A percentile compares a stretch with the other conserved stretches of the same genome.
Evolutionary conservation across 2,329 filamentous ascomycete genomes (phyloP).

Genomic region (Colletotrichum cordylinicola): DNA sequence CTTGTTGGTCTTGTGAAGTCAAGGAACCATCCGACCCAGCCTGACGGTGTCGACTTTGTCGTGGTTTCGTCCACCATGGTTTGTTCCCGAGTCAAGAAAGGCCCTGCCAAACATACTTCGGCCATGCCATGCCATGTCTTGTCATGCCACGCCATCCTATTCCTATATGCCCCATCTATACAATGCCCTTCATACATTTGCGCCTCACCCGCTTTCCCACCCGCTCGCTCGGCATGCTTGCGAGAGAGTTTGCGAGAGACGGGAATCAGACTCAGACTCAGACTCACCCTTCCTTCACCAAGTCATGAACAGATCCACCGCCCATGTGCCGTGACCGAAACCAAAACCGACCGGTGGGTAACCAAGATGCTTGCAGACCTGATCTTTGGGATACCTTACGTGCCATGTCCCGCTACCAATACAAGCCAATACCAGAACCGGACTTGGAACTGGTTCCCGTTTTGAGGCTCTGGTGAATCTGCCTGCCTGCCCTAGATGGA

Average conservation of each 20-base stretch:
- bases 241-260: neutral
- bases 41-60: conserved; percentile 10
- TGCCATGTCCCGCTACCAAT: neutral
- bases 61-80: neutral
- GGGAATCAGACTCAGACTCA: neutral
- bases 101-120: neutral
- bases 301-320: conserved; percentile 19
- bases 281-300: neutral
- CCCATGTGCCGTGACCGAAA: conserved; percentile 20
- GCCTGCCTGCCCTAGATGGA: neutral
- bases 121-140: neutral
- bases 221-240: neutral
- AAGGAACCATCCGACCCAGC: conserved; percentile 6
- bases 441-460: neutral
- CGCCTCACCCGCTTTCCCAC: neutral
- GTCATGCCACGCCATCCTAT: neutral
- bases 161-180: neutral
- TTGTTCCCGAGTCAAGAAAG: conserved; percentile 15
- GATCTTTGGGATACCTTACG: neutral
- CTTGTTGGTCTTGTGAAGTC: neutral
- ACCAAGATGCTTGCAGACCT: conserved; percentile 11
- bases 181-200: neutral
- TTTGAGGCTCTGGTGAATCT: neutral
- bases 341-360: conserved; percentile 16
- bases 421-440: neutral